Evolutionary conservation across 805 yeast species (phyloP).

Genomic region (Saturnispora halmiae): DNA sequence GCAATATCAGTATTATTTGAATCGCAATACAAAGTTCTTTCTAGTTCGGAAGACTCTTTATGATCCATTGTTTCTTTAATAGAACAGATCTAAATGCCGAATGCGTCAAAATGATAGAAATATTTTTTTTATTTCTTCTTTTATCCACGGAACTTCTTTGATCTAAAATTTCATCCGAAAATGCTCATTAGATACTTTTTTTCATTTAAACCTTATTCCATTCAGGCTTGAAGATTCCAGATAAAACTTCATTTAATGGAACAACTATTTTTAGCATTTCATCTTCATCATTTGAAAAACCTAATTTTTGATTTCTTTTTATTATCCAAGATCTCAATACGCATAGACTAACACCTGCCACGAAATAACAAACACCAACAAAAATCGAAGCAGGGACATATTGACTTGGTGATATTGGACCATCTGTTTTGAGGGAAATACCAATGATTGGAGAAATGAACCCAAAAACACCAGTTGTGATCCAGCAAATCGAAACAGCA

Average conservation of each 20-base stretch:
- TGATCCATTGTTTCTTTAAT: too few species aligned
- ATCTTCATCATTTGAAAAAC: slow-evolving; percentile 18
- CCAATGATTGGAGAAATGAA: slow-evolving; percentile 54
- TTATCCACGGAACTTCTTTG: too few species aligned
- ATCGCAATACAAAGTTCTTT: too few species aligned
- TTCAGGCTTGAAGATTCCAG: neutral
- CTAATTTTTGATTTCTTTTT: slow-evolving; percentile 34
- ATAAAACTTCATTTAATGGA: neutral
- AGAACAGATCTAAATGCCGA: too few species aligned
- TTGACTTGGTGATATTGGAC: slow-evolving; percentile 33
- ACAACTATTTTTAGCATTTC: neutral
- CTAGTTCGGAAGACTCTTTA: too few species aligned
- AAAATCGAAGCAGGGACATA: slow-evolving; percentile 48
- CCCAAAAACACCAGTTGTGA: slow-evolving; percentile 39
- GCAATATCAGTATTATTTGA: neutral
- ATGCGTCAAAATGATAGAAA: too few species aligned
- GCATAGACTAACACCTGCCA: slow-evolving; percentile 35
- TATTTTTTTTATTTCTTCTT: too few species aligned
- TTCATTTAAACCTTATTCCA: slow-evolving; percentile 1
- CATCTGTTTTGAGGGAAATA: slow-evolving; percentile 35
- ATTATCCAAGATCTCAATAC: slow-evolving; percentile 47
- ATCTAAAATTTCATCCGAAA: too few species aligned
- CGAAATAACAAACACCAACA: slow-evolving; percentile 45
- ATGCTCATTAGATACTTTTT: neutral
- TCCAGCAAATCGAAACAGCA: slow-evolving; percentile 41